Conservation (phyloP, 2,329 filamentous ascomycete species). For the Drechslera avenae region DNA sequence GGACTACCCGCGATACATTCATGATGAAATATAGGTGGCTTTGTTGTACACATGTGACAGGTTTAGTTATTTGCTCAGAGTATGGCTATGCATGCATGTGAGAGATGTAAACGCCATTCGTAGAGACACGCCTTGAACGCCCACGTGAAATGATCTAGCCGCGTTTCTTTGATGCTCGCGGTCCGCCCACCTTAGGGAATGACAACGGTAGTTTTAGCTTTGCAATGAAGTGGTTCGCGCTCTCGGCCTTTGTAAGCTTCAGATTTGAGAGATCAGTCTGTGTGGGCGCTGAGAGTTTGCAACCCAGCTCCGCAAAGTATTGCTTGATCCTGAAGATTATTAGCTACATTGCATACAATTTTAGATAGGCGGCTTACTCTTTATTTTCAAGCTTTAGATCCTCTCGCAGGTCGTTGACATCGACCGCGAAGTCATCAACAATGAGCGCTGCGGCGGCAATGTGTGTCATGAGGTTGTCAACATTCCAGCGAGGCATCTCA, state of each 20-base stretch:
- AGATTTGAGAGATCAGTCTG: conserved; percentile 57
- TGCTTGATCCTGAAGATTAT: conserved; percentile 57
- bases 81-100: too few relatives aligned
- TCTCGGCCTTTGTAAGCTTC: conserved; percentile 65
- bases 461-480: conserved; percentile 74
- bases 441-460: conserved; percentile 73
- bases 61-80: too few relatives aligned
- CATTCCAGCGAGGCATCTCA: conserved; percentile 72
- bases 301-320: conserved; percentile 79
- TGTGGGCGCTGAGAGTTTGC: conserved; percentile 58
- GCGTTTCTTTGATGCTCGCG: conserved; percentile 23
- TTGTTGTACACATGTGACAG: too few relatives aligned
- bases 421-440: conserved; percentile 74
- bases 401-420: conserved; percentile 70
- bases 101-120: too few relatives aligned
- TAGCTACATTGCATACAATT: conserved; percentile 9
- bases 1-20: too few relatives aligned
- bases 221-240: conserved; percentile 66
- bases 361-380: conserved; percentile 49
- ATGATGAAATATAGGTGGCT: too few relatives aligned
- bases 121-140: too few relatives aligned
- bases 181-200: conserved; percentile 69
- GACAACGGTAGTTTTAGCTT: conserved; percentile 76
- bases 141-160: not conserved
- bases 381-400: conserved; percentile 75